Base-by-base conservation (phyloP, 768 basidiomycete species). In the Cyathus striatus region DNA sequence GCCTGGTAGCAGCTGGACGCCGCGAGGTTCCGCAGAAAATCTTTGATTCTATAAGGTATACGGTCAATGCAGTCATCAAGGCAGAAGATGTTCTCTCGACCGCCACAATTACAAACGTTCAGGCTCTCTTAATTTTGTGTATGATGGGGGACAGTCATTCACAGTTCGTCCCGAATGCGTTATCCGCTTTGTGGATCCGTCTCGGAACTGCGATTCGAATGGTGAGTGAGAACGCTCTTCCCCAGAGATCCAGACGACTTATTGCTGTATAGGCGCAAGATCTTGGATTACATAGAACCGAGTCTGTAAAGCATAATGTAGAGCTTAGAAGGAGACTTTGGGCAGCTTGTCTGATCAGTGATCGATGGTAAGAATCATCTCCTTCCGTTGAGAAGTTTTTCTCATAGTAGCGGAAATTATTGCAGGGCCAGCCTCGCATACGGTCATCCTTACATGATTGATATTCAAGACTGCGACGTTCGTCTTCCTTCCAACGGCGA, bases 391-490 rank as follows among this genome's bases (percentile, higher is more conserved):
- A 9, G 3, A 10, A n/a, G 14, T 42, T 21, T 21, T 12, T 30
- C 26, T 10, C 24, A 26, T 41, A 38, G 42, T 24, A 42, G 35
- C 23, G 30, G 16, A 12, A 12, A 12, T 32, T 12, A 12, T 32
- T 37, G 14, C 55, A 90, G 89, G 90, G 78, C 83, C 42, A 90
- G 88, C 57, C 69, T 93, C 26, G 83, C 90, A 18, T 90, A 92
- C 53, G 95, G 95, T 0, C 89, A 92, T 51, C 95, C 95, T 2
- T 87, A 83, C 59, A 90, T 95, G 86, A 95, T 99, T 48, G 94
- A 97, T 60, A 80, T 98, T 2, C 82, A 87, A 51, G 96, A 99
- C 61, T 99, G 96, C 62, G 95, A 99, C 62, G 87, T 90, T 3
- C 83, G 93, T 42, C 70, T 96, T 24, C 94, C 94, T 1, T 90